Base-by-base conservation (phyloP, 495 filamentous ascomycete genomes). In the Hyphodiscus hymeniophilus region DNA sequence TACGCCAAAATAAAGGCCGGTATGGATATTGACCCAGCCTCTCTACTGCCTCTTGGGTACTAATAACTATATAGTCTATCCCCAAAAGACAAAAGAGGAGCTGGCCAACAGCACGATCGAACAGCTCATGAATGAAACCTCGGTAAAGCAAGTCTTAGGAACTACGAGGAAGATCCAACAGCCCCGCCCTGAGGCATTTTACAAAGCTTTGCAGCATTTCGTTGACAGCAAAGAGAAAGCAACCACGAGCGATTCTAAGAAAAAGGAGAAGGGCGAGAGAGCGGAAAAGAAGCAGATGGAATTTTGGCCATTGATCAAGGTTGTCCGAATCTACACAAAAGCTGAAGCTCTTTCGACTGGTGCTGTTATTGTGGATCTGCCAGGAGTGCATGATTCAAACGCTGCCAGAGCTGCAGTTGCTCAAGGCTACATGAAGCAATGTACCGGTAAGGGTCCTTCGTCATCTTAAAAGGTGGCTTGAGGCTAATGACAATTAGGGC, bases 291-390 rank as follows among this genome's bases (percentile, higher is more conserved):
- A 52, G 34, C 30, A 54, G 1, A 76, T 80, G 62, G 75, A 78
- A 28, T 76, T 70, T 36, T 86, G 81, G 81, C 83, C 83, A 4
- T 59, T 87, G 15, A 79, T 86, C 43, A 77, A 77, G 35, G 78
- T 81, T 13, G 79, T 87, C 31, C 66, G 65, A 42, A 63, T 86
- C 17, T 83, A 75, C 45, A 65, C 71, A 18, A 82, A 77, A 56
- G 66, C 78, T 3, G 45, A 66, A 3, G 75, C 71, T 2, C 62
- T 87, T 7, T 66, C 71, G 5, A 81, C 79, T 11, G 82, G 82
- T 3, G 75, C 77, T 4, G 72, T 80, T 3, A 65, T 87, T 16
- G 81, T 85, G 13, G 81, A 87, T 58, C 52, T 87, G 45, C 82
- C 82, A 2, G 79, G 79, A 48, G 68, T 77, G 4, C 77, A 80